A percentile compares a stretch with the other conserved stretches of the same genome.
Evolutionary conservation across 2,329 filamentous ascomycete species (phyloP).

Genomic region (Aureobasidium mangrovei): DNA sequence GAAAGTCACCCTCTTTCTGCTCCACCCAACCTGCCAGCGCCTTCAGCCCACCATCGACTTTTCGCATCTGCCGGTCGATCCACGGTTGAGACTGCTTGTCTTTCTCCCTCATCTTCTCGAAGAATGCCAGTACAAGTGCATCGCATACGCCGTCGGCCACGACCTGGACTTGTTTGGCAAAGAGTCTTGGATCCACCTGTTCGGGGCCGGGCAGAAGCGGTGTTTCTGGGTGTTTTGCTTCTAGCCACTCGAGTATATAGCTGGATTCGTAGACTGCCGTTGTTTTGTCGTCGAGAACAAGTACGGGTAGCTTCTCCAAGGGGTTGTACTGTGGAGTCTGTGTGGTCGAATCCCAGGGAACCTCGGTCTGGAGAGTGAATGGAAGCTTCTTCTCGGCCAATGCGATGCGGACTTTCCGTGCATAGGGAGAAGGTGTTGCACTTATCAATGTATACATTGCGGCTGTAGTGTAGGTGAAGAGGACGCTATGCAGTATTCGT

Average conservation of each 20-base stretch:
- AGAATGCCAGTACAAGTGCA: conserved; percentile 30
- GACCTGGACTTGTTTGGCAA: conserved; percentile 29
- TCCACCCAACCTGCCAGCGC: conserved; percentile 26
- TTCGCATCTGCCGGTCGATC: conserved; percentile 28
- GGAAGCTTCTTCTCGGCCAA: conserved; percentile 33
- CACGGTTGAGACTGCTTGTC: conserved; percentile 26
- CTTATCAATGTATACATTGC: conserved; percentile 25
- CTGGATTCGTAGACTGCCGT: conserved; percentile 29
- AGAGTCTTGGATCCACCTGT: conserved; percentile 23
- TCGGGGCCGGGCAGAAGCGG: conserved; percentile 20
- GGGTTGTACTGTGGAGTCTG: conserved; percentile 33
- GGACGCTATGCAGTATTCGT: neutral
- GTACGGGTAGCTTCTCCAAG: conserved; percentile 32
- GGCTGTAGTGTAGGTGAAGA: neutral
- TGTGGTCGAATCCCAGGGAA: conserved; percentile 35
- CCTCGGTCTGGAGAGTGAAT: conserved; percentile 34
- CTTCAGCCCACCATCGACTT: conserved; percentile 28
- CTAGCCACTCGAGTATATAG: conserved; percentile 32
- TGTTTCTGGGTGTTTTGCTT: conserved; percentile 26
- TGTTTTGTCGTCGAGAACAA: conserved; percentile 26
- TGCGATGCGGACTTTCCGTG: conserved; percentile 35
- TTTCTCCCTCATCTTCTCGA: conserved; percentile 26
- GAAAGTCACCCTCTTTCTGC: conserved; percentile 20
- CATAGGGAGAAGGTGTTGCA: conserved; percentile 33
- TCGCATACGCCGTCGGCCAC: conserved; percentile 31